phyloP scores from a whole-genome alignment of 805 yeast species.

The Tetrapisispora arboricola region DNA sequence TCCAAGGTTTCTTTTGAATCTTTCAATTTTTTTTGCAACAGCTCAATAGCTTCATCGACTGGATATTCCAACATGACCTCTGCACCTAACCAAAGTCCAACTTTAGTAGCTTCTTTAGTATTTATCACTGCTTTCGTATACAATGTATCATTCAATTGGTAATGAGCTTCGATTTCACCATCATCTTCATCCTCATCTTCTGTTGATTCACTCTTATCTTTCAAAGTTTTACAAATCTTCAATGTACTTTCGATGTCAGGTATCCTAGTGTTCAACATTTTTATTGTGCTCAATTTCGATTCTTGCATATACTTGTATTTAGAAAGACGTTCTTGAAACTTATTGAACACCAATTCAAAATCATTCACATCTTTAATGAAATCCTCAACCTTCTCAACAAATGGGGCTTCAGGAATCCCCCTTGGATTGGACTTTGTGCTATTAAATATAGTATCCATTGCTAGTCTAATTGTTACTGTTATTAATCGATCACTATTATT shows the following conservation, averaged over 20 bases:
- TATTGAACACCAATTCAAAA: constrained; percentile 55
- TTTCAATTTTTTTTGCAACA: constrained; percentile 51
- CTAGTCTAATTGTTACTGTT: too few relatives aligned
- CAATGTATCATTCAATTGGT: constrained; percentile 87
- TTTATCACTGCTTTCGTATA: constrained; percentile 73
- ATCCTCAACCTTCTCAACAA: constrained; percentile 73
- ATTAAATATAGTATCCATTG: constrained; percentile 31
- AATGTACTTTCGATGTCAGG: constrained; percentile 91
- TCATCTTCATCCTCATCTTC: constrained; percentile 28
- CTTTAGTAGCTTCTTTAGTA: constrained; percentile 42
- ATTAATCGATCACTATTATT: too few relatives aligned
- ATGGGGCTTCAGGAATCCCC: constrained; percentile 96
- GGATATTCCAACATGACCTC: constrained; percentile 96
- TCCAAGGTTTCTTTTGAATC: constrained; percentile 50
- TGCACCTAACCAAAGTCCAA: constrained; percentile 94
- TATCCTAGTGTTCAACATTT: constrained; percentile 41
- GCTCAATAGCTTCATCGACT: constrained; percentile 69
- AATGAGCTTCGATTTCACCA: constrained; percentile 54
- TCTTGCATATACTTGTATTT: constrained; percentile 83
- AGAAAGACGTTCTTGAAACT: constrained; percentile 78
- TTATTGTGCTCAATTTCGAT: constrained; percentile 21
- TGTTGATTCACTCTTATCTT: constrained; percentile 30
- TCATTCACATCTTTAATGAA: constrained; percentile 60
- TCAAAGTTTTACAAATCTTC: constrained; percentile 55
- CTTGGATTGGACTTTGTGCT: constrained; percentile 67